A percentile compares a stretch with the other conserved stretches of the same genome.
These are phyloP conservation scores for Fagopyrum homotropicum DNA, from an alignment of 148 eudicot genomes.

Conservation along the genomic window DNA sequence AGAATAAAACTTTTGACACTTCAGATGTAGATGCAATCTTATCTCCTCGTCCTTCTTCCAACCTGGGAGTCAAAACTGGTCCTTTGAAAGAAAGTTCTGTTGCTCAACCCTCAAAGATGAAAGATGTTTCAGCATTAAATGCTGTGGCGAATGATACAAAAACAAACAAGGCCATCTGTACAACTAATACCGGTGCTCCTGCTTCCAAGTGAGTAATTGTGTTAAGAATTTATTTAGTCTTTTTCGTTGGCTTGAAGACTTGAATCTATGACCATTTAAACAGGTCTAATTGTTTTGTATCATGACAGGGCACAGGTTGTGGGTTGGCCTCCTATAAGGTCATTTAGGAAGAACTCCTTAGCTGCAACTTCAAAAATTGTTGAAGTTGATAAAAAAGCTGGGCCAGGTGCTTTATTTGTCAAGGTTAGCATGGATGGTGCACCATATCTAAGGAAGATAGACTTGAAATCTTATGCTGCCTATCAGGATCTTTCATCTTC, in stretches of 20 bases:
- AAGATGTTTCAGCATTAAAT: conserved; percentile 3
- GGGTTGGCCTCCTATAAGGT: conserved; percentile 90
- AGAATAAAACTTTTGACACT: conserved; percentile 6
- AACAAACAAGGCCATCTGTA: background rate
- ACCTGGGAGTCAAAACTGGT: conserved; percentile 5
- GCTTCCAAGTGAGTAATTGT: conserved; percentile 10
- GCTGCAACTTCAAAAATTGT: conserved; percentile 51
- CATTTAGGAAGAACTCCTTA: conserved; percentile 65
- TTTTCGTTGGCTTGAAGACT: conserved; percentile 16
- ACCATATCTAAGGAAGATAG: conserved; percentile 85
- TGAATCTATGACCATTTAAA: conserved; percentile 7
- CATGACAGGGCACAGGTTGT: conserved; percentile 76
- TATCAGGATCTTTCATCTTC: conserved; percentile 70
- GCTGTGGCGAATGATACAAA: background rate
- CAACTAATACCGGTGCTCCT: conserved; percentile 10
- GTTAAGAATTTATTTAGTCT: background rate
- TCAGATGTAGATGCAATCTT: conserved; percentile 7
- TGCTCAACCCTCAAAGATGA: conserved; percentile 12
- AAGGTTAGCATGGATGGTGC: conserved; percentile 99
- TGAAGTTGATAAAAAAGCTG: conserved; percentile 15
- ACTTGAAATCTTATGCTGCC: conserved; percentile 53
- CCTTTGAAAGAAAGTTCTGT: conserved; percentile 9
- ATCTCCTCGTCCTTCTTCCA: conserved; percentile 9
- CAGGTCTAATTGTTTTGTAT: background rate
- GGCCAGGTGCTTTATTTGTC: conserved; percentile 54